Percentiles rank a stretch among this genome's conserved stretches.
Evolutionary conservation across 257 asterid genomes (phyloP).

Genomic region (Striga asiatica): DNA sequence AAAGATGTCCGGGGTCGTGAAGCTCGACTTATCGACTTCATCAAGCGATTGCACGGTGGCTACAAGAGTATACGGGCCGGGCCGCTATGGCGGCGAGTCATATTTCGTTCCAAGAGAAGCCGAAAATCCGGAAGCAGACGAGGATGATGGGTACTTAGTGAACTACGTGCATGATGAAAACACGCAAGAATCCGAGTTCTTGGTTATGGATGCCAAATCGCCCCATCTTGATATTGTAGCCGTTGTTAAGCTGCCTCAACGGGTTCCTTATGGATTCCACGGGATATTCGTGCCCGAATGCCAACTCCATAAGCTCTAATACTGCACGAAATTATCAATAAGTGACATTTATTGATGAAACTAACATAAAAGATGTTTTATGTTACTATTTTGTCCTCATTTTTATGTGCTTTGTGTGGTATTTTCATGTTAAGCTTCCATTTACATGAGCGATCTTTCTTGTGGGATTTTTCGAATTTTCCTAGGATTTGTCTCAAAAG

Average conservation of each 20-base stretch:
- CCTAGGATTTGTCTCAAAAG: too few relatives aligned
- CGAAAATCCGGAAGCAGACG: neutral
- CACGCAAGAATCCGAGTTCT: constrained; percentile 32
- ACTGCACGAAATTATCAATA: neutral
- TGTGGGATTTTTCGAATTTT: too few relatives aligned
- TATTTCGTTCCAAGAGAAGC: constrained; percentile 18
- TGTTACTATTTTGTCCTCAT: too few relatives aligned
- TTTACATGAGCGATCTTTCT: too few relatives aligned
- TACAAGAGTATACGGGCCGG: neutral
- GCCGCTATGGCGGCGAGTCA: constrained; percentile 12
- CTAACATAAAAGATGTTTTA: too few relatives aligned
- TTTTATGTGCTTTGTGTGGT: too few relatives aligned
- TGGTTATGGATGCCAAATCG: constrained; percentile 61
- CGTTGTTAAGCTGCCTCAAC: neutral
- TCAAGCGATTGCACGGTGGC: constrained; percentile 5
- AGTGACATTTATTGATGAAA: too few relatives aligned
- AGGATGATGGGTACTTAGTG: constrained; percentile 44
- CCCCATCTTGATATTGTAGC: constrained; percentile 38
- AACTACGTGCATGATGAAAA: constrained; percentile 46
- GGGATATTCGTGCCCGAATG: neutral
- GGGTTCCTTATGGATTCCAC: neutral
- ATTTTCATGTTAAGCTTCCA: too few relatives aligned
- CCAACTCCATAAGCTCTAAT: neutral
- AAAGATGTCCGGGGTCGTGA: constrained; percentile 8
- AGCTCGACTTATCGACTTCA: constrained; percentile 2